These are phyloP conservation scores for Penicillium daleae DNA, from an alignment of 495 filamentous ascomycete genomes.

Conservation along the genomic window DNA sequence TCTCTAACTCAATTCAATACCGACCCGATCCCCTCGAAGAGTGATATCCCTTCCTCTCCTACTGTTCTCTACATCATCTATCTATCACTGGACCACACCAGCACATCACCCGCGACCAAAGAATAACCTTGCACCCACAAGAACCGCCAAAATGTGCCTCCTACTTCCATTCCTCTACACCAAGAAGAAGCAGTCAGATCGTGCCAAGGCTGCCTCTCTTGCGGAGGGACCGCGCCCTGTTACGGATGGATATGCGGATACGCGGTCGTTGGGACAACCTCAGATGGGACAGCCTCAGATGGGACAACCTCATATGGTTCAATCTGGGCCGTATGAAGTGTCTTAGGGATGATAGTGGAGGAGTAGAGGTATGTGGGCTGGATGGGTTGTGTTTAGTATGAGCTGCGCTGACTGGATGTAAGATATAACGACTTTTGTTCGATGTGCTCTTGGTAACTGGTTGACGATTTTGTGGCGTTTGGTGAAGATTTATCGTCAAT, in stretches of 20 bases:
- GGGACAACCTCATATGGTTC: background rate
- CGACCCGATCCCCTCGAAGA: background rate
- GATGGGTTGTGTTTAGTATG: background rate
- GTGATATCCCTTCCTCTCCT: background rate
- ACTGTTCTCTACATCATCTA: background rate
- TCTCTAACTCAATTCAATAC: background rate
- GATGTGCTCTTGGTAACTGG: background rate
- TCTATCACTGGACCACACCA: background rate
- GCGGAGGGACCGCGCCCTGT: background rate
- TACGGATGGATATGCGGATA: background rate
- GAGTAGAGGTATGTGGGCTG: background rate
- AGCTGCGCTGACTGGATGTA: background rate
- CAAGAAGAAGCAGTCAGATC: background rate
- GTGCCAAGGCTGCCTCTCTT: background rate
- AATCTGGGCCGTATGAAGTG: background rate
- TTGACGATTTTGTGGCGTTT: background rate
- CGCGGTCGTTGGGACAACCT: background rate
- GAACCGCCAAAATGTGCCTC: background rate
- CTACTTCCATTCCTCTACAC: background rate
- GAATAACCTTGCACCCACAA: background rate
- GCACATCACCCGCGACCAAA: too few relatives aligned
- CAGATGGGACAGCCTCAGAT: background rate
- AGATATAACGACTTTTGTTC: background rate
- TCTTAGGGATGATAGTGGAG: background rate
- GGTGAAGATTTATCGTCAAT: background rate